These are phyloP conservation scores for Calocera cornea DNA, from an alignment of 768 basidiomycete species.

Conservation along the genomic window DNA sequence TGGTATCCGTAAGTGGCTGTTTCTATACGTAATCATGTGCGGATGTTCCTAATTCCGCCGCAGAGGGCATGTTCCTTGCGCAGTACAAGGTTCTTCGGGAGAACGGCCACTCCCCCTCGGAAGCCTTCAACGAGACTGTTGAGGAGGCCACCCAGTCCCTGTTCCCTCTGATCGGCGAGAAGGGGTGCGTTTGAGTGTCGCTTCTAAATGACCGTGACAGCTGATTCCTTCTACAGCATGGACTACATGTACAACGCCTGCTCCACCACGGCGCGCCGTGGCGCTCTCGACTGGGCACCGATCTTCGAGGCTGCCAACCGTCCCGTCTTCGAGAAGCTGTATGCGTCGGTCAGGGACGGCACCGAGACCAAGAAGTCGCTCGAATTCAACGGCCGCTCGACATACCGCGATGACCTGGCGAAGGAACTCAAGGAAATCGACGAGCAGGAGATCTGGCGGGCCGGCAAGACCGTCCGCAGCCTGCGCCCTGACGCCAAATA, in stretches of 20 bases:
- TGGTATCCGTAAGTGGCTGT: conserved; percentile 59
- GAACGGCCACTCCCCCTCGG: conserved; percentile 92
- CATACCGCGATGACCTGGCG: conserved; percentile 85
- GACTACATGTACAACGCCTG: conserved; percentile 99
- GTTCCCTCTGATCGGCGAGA: conserved; percentile 89
- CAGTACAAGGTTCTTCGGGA: conserved; percentile 96
- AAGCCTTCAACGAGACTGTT: conserved; percentile 99
- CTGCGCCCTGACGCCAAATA: conserved; percentile 71
- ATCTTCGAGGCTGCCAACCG: conserved; percentile 88
- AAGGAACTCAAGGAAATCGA: conserved; percentile 90
- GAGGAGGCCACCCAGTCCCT: conserved; percentile 99
- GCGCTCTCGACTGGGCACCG: conserved; percentile 98
- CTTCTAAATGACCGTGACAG: neutral
- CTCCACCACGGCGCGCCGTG: conserved; percentile 97
- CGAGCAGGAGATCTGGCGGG: conserved; percentile 97
- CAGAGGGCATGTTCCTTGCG: conserved; percentile 95
- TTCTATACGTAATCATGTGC: neutral
- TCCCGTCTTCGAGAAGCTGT: conserved; percentile 89
- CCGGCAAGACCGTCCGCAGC: conserved; percentile 74
- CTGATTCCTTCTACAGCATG: conserved; percentile 33
- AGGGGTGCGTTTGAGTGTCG: conserved; percentile 45
- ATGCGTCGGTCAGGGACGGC: conserved; percentile 87
- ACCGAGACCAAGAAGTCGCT: conserved; percentile 94
- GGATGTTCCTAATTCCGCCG: conserved; percentile 10
- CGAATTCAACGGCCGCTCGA: conserved; percentile 84